Base-by-base conservation (phyloP, 108 stramenopile species). In the Fistulifera solaris region DNA sequence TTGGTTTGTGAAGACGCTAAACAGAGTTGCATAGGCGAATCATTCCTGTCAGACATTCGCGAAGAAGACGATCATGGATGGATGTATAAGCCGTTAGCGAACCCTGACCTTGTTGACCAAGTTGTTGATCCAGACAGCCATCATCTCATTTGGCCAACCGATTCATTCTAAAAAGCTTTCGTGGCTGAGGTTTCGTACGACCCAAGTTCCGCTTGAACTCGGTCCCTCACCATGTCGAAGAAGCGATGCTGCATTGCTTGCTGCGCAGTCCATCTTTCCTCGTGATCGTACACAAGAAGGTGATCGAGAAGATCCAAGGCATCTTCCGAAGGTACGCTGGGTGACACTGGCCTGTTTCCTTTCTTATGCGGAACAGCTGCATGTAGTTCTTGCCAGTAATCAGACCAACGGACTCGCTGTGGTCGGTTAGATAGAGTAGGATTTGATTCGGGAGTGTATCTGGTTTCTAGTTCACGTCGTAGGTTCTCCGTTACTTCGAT, bases 211-310 rank as follows among this genome's bases (percentile, higher is more conserved):
- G 50, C 50, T 27, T 51, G 11, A 27, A 78, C 77, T 12, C 69
- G 57, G 14, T 78, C 75, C 6, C 85, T 69, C 42, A 92, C 89
- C 2, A 65, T 59, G 68, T 92, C 89, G 74, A 92, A 92, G 43
- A 85, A 92, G 15, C 76, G 49, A 57, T 92, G 89, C 21, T 61
- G 41, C 81, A 92, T 81, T 41, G 89, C 89, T 52, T 92, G 79
- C 50, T 76, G 56, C 21, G 89, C 89, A 16, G 89, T 92, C 70
- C 75, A 77, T 41, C 89, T 65, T 38, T 68, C 59, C 44, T 78
- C 71, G 45, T 87, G 83, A 56, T 92, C 89, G 43, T 92, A 92
- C 27, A 87, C 81, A 41, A 92, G 54, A 40, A 87, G 53, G 50
- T 77, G 76, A 54, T 83, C 80, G 38, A 92, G 53, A 24, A 92